Base-by-base conservation (phyloP, 2,329 filamentous ascomycete species). In the Colletotrichum sansevieriae region DNA sequence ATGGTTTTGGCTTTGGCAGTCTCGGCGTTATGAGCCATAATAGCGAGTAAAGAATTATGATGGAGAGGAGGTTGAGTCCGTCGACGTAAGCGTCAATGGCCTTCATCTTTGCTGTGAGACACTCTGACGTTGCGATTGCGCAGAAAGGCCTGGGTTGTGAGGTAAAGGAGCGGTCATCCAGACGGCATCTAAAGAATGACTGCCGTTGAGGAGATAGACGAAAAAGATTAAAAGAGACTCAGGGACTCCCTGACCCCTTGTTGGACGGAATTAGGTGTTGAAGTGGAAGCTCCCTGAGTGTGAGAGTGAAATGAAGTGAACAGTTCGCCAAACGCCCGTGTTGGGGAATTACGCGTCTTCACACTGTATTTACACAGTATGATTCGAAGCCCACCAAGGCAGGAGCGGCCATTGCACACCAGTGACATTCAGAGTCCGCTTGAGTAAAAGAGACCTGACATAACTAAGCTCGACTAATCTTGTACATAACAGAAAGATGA, bases 81-180 rank as follows among this genome's bases (percentile, higher is more conserved):
- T 65, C 55, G 4, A 68, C 65, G 13, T 65, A 68, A 8, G 65
- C 65, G 43, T 65, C 65, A n/a, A 68, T 41, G n/a, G 65, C 65
- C 55, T 61, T 65, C 65, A 68, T 68, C 9, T 9, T 68, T 41
- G 12, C 3, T 22, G 57, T 62, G 39, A 51, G 65, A 51, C 44
- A 22, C 46, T 20, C 35, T 9, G 11, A 15, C 15, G 54, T n/a
- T 15, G 2, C 9, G 20, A 5, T 0, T 46, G 33, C 11, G 25
- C 33, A 10, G 35, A 47, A 29, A 44, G 49, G 51, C n/a, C 39
- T 37, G 60, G 22, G 20, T 15, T 25, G 18, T 43, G 46, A 29
- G 10, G 3, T 22, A 37, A 37, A 54, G 18, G n/a, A 37, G 13
- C 4, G 49, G 13, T 4, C 43, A 33, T 3, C 2, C 18, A n/a